phyloP scores from a whole-genome alignment of 768 basidiomycete genomes.

The Sutorius australiensis region DNA sequence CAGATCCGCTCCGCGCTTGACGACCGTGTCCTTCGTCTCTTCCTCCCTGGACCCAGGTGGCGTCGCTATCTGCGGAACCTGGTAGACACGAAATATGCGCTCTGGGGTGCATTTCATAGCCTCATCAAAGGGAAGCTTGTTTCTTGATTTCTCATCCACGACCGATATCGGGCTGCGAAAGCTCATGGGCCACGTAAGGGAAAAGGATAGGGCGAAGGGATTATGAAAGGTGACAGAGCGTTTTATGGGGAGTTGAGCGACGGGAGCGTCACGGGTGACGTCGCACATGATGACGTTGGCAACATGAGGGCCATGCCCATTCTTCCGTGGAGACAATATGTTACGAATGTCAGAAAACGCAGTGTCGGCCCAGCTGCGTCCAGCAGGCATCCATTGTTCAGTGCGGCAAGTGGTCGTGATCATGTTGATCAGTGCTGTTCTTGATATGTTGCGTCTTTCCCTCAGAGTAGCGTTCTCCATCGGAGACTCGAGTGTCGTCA shows the following conservation, averaged over 20 bases:
- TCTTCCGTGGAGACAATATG: constrained; percentile 14
- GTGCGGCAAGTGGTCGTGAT: constrained; percentile 17
- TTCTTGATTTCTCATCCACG: background rate
- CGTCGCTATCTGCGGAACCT: constrained; percentile 10
- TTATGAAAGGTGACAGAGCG: constrained; percentile 17
- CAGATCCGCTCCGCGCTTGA: constrained; percentile 23
- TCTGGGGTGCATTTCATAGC: constrained; percentile 12
- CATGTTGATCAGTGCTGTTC: constrained; percentile 13
- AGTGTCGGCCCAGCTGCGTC: constrained; percentile 21
- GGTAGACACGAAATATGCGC: constrained; percentile 19
- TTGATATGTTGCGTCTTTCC: constrained; percentile 23
- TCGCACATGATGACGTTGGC: constrained; percentile 27
- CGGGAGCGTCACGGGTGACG: constrained; percentile 3
- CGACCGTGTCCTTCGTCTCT: constrained; percentile 1
- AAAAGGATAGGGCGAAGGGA: constrained; percentile 10
- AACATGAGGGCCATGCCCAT: background rate
- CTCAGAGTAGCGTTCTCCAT: constrained; percentile 6
- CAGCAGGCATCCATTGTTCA: constrained; percentile 25
- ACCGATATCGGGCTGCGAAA: constrained; percentile 16
- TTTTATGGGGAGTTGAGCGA: background rate
- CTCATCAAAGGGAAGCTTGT: constrained; percentile 19
- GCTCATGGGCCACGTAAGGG: constrained; percentile 1
- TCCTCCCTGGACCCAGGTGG: background rate
- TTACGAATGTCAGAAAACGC: constrained; percentile 19
- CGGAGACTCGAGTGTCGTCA: constrained; percentile 30